Percentiles rank a stretch among this genome's conserved stretches.
Conservation (phyloP, 441 rosid genomes). For the Kokia cookei region DNA sequence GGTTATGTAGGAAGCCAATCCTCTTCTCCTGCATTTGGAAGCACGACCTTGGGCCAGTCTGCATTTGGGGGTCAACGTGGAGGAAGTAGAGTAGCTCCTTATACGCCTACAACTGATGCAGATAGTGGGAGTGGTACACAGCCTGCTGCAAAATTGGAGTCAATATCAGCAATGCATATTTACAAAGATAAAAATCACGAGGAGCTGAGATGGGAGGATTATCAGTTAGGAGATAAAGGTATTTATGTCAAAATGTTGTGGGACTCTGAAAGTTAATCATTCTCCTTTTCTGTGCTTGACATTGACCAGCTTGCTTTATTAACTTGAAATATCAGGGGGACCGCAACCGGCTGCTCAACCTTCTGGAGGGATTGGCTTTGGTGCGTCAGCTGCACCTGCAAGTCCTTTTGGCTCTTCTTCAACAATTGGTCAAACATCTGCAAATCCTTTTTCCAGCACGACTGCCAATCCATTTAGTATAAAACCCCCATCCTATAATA, state of each 20-base stretch:
- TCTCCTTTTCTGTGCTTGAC: slow-evolving; percentile 2
- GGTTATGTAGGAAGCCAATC: slow-evolving; percentile 57
- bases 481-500: slow-evolving; percentile 41
- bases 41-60: slow-evolving; percentile 68
- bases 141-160: slow-evolving; percentile 70
- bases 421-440: slow-evolving; percentile 49
- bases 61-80: slow-evolving; percentile 70
- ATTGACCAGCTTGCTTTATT: neutral
- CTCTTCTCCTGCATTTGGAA: slow-evolving; percentile 55
- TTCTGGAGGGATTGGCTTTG: slow-evolving; percentile 46
- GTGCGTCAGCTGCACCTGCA: slow-evolving; percentile 35
- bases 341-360: slow-evolving; percentile 54
- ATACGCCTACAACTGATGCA: slow-evolving; percentile 59
- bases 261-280: neutral
- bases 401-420: slow-evolving; percentile 42
- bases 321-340: slow-evolving; percentile 61
- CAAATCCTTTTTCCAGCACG: slow-evolving; percentile 46
- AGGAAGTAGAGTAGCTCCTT: slow-evolving; percentile 75
- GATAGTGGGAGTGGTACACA: slow-evolving; percentile 48
- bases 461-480: slow-evolving; percentile 51
- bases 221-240: slow-evolving; percentile 94
- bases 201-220: slow-evolving; percentile 97
- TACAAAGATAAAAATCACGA: slow-evolving; percentile 84
- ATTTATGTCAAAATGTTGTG: neutral
- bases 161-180: slow-evolving; percentile 82